Evolutionary conservation across 352 stramenopile genomes (phyloP), one percentile per base, ranked within the genome.

Genomic region (Phytophthora sansomeana): DNA sequence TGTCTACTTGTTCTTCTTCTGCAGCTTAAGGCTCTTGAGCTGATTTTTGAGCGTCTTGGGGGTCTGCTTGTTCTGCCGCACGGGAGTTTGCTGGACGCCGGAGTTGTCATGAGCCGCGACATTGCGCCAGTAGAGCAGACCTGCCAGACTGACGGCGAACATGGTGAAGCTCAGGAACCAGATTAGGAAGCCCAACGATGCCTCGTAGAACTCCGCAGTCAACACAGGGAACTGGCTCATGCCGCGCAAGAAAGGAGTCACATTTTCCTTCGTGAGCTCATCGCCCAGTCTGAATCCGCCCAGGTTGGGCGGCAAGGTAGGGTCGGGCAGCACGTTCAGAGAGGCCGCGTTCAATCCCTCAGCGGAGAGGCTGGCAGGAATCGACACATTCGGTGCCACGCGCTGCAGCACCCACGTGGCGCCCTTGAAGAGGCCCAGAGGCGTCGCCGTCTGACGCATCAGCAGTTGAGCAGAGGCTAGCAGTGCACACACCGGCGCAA

Each of bases 11-110:
- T 66, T 72, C 55, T 89, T 84, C 71, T 89, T 89, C 59, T 85
- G 78, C 38, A 89, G 49, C 70, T 89, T 92, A 35, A 92, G 57
- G 41, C 60, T 66, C 69, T 91, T 92, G 44, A 91, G 70, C 54
- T 89, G 80, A 58, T 91, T 91, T 74, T 89, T 91, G 35, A 89
- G 69, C 50, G 66, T 67, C 67, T 91, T 91, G 28, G 82, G 80
- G 9, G 80, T 90, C 67, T 87, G 73, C 26, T 81, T 82, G 61
- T 89, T 92, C 67, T 75, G 66, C 29, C 77, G 72, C 35, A 74
- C 57, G 6, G 36, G 36, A 2, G 54, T 38, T 42, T 63, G 63
- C 19, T 76, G 38, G 26, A 66, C 16, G 33, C 75, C 58, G 29
- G 59, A 29, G 30, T 11, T 66, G 33, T 69, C 58, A 17, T 89